Percentiles rank a stretch among this genome's conserved stretches.
phyloP scores from a whole-genome alignment of 768 basidiomycete species.

The Kwoniella sp. region DNA sequence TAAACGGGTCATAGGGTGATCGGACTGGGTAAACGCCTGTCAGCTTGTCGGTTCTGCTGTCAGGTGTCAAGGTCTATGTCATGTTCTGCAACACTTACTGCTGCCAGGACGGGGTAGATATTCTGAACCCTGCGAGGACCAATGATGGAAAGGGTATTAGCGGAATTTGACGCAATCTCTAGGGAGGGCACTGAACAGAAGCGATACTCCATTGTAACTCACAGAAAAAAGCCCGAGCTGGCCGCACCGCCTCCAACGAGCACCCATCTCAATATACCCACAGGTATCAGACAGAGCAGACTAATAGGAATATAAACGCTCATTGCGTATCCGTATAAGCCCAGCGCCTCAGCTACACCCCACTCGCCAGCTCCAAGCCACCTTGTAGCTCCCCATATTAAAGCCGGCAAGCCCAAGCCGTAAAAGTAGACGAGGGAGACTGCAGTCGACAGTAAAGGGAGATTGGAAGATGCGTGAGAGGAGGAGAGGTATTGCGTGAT shows the following conservation, averaged over 20 bases:
- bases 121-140: constrained; percentile 42
- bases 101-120: constrained; percentile 84
- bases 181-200: no score
- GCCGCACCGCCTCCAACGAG: constrained; percentile 72
- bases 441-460: constrained; percentile 78
- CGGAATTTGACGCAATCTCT: no score
- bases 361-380: constrained; percentile 89
- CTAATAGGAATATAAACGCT: constrained; percentile 52
- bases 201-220: no score
- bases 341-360: constrained; percentile 70
- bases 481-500: constrained; percentile 79
- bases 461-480: constrained; percentile 60
- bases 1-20: constrained; percentile 77
- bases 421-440: constrained; percentile 78
- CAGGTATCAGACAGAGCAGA: constrained; percentile 76
- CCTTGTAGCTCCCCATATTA: constrained; percentile 79
- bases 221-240: constrained; percentile 85
- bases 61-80: no score
- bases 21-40: constrained; percentile 67
- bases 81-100: constrained; percentile 66
- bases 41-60: no score
- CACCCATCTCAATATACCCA: constrained; percentile 78
- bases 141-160: no score
- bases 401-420: constrained; percentile 74
- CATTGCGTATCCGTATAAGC: constrained; percentile 59